phyloP scores from a whole-genome alignment of 2,329 filamentous ascomycete species.

The Bipolaris oryzae region DNA sequence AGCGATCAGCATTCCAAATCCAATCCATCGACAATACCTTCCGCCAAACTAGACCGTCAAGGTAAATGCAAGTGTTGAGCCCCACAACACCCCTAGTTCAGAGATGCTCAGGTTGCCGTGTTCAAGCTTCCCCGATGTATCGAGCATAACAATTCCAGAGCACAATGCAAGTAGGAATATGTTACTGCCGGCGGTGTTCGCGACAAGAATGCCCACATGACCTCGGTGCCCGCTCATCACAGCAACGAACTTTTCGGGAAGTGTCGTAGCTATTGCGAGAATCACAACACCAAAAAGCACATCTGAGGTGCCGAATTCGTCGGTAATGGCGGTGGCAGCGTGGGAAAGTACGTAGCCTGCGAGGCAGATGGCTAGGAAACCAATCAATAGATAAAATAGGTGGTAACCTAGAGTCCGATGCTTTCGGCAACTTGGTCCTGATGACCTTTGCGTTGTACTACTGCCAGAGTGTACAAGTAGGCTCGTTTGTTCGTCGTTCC shows the following conservation, averaged over 20 bases:
- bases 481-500: neutral
- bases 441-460: neutral
- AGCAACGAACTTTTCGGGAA: slow-evolving; percentile 61
- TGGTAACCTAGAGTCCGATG: slow-evolving; percentile 37
- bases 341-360: slow-evolving; percentile 59
- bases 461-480: neutral
- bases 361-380: slow-evolving; percentile 53
- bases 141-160: slow-evolving; percentile 45
- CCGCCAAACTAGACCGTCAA: neutral
- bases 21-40: neutral
- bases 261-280: slow-evolving; percentile 59
- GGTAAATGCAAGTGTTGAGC: neutral
- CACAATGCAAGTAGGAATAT: slow-evolving; percentile 62
- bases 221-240: slow-evolving; percentile 56
- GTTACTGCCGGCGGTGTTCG: slow-evolving; percentile 61
- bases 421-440: too few relatives aligned
- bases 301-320: slow-evolving; percentile 52
- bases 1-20: neutral
- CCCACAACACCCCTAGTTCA: neutral
- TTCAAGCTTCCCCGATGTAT: slow-evolving; percentile 31
- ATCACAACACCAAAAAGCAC: slow-evolving; percentile 57
- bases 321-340: slow-evolving; percentile 50
- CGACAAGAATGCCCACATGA: slow-evolving; percentile 58
- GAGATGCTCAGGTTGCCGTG: slow-evolving; percentile 2
- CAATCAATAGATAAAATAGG: slow-evolving; percentile 52